Conservation (phyloP, 2,329 filamentous ascomycete species). For the Neopestalotiopsis rosae region DNA sequence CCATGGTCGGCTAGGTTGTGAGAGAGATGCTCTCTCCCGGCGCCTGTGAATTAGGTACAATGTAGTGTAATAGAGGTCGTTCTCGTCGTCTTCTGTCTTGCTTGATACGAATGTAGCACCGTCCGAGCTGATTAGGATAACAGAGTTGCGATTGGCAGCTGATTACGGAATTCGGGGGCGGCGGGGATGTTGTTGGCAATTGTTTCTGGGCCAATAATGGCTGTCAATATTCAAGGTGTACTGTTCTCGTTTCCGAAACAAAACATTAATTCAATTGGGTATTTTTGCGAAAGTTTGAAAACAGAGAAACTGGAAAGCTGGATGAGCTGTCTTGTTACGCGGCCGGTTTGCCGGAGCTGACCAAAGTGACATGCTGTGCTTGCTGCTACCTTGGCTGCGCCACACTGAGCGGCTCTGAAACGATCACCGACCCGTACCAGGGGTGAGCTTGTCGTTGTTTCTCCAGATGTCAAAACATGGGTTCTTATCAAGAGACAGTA, state of each 20-base stretch:
- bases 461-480: background rate
- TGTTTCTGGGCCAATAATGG: background rate
- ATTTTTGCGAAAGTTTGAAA: background rate
- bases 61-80: background rate
- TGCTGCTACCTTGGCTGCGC: background rate
- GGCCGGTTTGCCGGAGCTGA: background rate
- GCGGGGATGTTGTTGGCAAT: background rate
- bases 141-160: background rate
- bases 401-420: background rate
- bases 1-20: slow-evolving; percentile 58
- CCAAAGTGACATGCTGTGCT: background rate
- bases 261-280: slow-evolving; percentile 12
- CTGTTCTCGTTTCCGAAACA: background rate
- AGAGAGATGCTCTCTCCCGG: background rate
- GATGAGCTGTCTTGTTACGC: background rate
- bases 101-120: background rate
- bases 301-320: background rate
- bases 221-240: background rate
- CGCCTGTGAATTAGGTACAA: background rate
- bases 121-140: background rate
- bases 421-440: background rate
- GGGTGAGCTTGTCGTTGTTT: background rate
- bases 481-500: background rate
- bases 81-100: background rate
- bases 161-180: background rate